Base-by-base conservation (phyloP, 2,329 filamentous ascomycete genomes). In the Cyclaneusma minus region DNA sequence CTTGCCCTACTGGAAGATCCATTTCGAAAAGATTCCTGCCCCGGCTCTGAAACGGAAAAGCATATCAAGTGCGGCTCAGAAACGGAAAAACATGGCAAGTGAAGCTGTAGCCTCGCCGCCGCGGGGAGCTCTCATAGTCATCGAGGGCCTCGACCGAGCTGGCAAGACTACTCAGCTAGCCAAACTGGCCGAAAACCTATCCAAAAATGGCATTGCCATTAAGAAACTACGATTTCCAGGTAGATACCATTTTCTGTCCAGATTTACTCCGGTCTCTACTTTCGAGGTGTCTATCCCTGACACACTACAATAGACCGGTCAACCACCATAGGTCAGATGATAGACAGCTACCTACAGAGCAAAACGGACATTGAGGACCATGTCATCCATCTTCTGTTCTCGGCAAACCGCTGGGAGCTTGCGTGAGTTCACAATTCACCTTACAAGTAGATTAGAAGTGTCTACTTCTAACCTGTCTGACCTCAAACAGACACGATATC, bases 151-250 rank as follows among this genome's bases (percentile, higher is more conserved):
- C 16, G 76, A 82, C 42, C 62, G 72, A 32, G 68, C 76, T 4
- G 76, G 76, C 15, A 82, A 82, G 53, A 76, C 73, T 10, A 80
- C 74, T 15, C 76, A 81, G 55, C 76, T 71, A 40, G 52, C 61
- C 27, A 55, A 54, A 28, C 55, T 82, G 21, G 62, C 61, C 19
- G 50, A 63, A 15, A 55, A 50, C 19, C 55, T 82, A 3, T 48
- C 59, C 29, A 43, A 49, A 5, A 45, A 55, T 29, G 68, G 67
- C 6, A 51, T 59, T 24, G 49, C 56, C 25, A 64, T 73, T 16
- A 59, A 62, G 40, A 61, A 67, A 32, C 56, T 76, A 44, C 58
- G 74, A 29, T 81, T 82, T 48, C 76, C 76, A 43, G 68, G 71
- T 77, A 52, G 15, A 27, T 29, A 21, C 12, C 28, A 24, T 24